Evolutionary conservation across 2,329 filamentous ascomycete genomes (phyloP).

Genomic region (Geoglossum cookeanum): DNA sequence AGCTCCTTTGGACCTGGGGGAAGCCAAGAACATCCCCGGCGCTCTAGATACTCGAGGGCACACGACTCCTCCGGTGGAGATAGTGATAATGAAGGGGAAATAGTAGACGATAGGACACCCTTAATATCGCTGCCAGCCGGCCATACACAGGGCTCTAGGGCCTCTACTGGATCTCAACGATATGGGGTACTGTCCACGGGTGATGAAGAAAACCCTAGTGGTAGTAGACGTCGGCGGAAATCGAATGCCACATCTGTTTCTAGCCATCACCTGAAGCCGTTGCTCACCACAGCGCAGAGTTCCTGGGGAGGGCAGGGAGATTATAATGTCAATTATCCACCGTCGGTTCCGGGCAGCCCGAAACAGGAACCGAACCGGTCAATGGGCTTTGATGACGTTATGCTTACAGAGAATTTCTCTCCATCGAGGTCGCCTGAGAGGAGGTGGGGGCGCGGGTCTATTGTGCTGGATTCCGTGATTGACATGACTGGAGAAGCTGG

Average conservation of each 20-base stretch:
- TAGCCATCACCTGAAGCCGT: slow-evolving; percentile 13
- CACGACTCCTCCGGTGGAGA: slow-evolving; percentile 10
- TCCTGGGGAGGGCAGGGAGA: background rate
- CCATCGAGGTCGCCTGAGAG: slow-evolving; percentile 16
- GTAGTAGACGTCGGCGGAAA: slow-evolving; percentile 13
- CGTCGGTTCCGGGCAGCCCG: slow-evolving; percentile 46
- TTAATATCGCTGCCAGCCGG: slow-evolving; percentile 24
- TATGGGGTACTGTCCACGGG: slow-evolving; percentile 11
- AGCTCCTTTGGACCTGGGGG: slow-evolving; percentile 2
- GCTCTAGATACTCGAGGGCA: background rate
- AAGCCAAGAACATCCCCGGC: background rate
- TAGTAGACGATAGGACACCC: slow-evolving; percentile 33
- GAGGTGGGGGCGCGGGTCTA: slow-evolving; percentile 9
- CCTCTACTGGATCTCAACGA: too few species aligned
- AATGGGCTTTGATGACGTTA: slow-evolving; percentile 47
- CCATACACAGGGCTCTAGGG: slow-evolving; percentile 15
- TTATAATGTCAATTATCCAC: slow-evolving; percentile 50
- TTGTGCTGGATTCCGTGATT: slow-evolving; percentile 33
- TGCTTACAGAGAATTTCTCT: slow-evolving; percentile 46
- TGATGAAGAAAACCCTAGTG: slow-evolving; percentile 12
- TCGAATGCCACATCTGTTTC: slow-evolving; percentile 18
- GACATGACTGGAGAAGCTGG: slow-evolving; percentile 25
- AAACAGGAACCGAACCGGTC: slow-evolving; percentile 27
- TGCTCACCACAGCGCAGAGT: background rate
- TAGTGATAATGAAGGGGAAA: slow-evolving; percentile 21